phyloP scores from a whole-genome alignment of 1,284 basidiomycete genomes.

The Melampsora americana region DNA sequence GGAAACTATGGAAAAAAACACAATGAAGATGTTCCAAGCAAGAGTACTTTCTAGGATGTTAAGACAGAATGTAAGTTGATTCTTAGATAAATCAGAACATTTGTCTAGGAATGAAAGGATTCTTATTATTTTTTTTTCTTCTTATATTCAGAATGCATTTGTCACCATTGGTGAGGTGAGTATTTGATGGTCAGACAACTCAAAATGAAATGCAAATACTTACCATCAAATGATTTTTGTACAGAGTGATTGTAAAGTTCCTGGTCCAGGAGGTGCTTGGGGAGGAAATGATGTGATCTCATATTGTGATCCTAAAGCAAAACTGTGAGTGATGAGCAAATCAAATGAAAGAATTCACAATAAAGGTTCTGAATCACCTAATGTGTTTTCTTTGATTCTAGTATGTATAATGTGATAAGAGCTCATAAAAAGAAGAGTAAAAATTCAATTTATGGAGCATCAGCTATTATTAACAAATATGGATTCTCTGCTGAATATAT shows the following conservation, averaged over 20 bases:
- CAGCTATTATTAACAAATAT: slow-evolving; percentile 20
- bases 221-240: not conserved
- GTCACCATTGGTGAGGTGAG: slow-evolving; percentile 14
- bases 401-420: slow-evolving; percentile 30
- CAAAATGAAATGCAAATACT: too few species aligned
- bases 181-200: not conserved
- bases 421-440: slow-evolving; percentile 37
- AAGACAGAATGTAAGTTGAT: slow-evolving; percentile 13
- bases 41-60: slow-evolving; percentile 28
- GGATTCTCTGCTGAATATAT: slow-evolving; percentile 26
- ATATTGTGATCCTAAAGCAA: slow-evolving; percentile 26
- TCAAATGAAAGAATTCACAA: not conserved
- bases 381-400: not conserved
- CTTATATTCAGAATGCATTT: slow-evolving; percentile 35
- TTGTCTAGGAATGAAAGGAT: not conserved
- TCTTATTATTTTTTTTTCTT: not conserved
- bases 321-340: slow-evolving; percentile 13
- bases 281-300: slow-evolving; percentile 20
- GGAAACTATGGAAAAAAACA: slow-evolving; percentile 30
- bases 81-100: not conserved
- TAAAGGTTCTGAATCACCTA: not conserved
- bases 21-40: slow-evolving; percentile 18
- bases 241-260: slow-evolving; percentile 15
- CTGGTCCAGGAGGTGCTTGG: slow-evolving; percentile 26
- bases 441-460: slow-evolving; percentile 16